Conservation (phyloP, 2,329 filamentous ascomycete genomes). For the Fusarium sp. region DNA sequence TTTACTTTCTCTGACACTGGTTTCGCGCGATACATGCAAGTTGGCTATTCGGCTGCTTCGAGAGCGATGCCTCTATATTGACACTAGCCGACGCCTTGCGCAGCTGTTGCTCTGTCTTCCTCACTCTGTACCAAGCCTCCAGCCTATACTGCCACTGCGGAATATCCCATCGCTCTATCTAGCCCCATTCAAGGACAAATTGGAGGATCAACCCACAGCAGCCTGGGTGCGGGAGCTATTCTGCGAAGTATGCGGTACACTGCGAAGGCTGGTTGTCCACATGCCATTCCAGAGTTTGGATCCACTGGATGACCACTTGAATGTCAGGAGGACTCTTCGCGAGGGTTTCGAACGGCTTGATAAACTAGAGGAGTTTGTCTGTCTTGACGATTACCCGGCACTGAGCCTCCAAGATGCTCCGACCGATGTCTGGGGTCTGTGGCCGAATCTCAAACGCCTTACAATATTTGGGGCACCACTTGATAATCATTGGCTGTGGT, state of each 20-base stretch:
- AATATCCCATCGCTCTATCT: constrained; percentile 54
- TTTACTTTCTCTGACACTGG: constrained; percentile 53
- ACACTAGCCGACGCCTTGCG: constrained; percentile 48
- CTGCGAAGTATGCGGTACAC: constrained; percentile 48
- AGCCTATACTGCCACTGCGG: constrained; percentile 42
- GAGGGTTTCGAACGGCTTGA: constrained; percentile 55
- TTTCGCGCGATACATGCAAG: constrained; percentile 52
- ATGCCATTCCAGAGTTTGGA: constrained; percentile 57
- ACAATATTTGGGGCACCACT: constrained; percentile 53
- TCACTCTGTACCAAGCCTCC: constrained; percentile 42
- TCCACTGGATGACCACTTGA: constrained; percentile 52
- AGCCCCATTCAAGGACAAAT: constrained; percentile 46
- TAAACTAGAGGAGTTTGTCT: constrained; percentile 57
- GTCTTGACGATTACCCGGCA: constrained; percentile 56
- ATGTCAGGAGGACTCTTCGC: constrained; percentile 50
- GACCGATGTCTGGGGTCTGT: constrained; percentile 53
- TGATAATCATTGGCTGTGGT: constrained; percentile 51
- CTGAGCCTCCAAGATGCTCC: constrained; percentile 46
- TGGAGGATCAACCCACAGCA: constrained; percentile 53
- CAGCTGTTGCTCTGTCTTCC: constrained; percentile 47
- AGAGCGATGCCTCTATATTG: constrained; percentile 55
- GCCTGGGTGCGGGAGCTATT: constrained; percentile 54
- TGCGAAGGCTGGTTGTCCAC: constrained; percentile 56
- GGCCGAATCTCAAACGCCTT: constrained; percentile 53
- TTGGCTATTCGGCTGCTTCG: constrained; percentile 54